Base-by-base conservation (phyloP, 306 rosid genomes). In the Echinosophora koreensis region DNA sequence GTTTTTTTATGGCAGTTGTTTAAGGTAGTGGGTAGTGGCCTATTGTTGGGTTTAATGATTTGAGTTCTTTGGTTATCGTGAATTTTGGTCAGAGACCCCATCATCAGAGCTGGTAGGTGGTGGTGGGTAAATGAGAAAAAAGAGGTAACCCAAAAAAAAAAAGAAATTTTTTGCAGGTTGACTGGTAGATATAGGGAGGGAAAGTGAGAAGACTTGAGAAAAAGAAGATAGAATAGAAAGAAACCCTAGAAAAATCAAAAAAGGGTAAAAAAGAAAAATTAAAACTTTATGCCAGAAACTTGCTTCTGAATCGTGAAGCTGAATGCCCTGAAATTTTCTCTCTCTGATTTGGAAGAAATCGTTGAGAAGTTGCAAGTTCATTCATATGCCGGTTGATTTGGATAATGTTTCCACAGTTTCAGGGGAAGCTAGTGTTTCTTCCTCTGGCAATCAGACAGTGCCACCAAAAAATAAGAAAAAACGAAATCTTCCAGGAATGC, bases 401-500 rank as follows among this genome's bases (percentile, higher is more conserved):
- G 92, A 91, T 16, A 84, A 87, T 74, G 89, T 93, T 55, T 79
- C 97, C 14, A 84, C 91, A 13, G 96, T 89, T 81, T 91, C 96
- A 5, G 93, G 93, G 49, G 93, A 91, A 68, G 93, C 90, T 2
- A 91, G 93, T 61, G 89, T 87, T 22, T 91, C 96, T 39, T 89
- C 93, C 66, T 89, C 92, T 17, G 93, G 89, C 22, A 86, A 87
- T 84, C 90, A 77, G 74, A 77, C 79, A 9, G 88, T 82, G 11
- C 87, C 89, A 2, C 82, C 91, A 9, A 86, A 71, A 67, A 50
- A 86, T 44, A 91, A 91, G 88, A 91, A 86, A 75, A 91, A 91
- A 86, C 81, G 96, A 63, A 91, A 86, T 62, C 86, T 89, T 7
- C 96, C 96, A 1, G 96, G 96, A 84, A 91, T 91, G 96, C 96